Evolutionary conservation across 2,329 filamentous ascomycete genomes (phyloP).

Genomic region (Fusarium irregulare): DNA sequence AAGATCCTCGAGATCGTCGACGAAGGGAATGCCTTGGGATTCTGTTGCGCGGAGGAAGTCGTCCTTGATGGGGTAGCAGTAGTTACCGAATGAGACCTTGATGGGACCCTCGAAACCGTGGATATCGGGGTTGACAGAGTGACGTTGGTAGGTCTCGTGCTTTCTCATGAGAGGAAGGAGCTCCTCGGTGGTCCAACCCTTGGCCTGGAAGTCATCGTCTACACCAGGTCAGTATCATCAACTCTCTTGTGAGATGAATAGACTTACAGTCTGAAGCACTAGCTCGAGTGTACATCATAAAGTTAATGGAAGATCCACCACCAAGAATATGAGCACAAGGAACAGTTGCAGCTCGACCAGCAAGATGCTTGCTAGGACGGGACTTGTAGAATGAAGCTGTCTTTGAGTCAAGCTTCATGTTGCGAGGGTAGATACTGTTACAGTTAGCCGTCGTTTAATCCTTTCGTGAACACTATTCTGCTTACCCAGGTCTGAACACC

Average conservation of each 20-base stretch:
- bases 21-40: constrained; percentile 77
- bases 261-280: constrained; percentile 44
- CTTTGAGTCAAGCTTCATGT: constrained; percentile 84
- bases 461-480: too few species aligned
- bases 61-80: constrained; percentile 84
- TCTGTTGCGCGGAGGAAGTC: constrained; percentile 81
- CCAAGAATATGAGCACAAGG: constrained; percentile 79
- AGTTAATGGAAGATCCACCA: constrained; percentile 80
- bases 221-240: background rate
- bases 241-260: fast-evolving
- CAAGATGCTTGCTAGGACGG: constrained; percentile 77
- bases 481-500: constrained; percentile 74
- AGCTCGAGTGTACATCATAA: constrained; percentile 67
- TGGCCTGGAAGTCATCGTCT: constrained; percentile 78
- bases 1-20: constrained; percentile 81
- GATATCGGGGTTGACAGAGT: constrained; percentile 71
- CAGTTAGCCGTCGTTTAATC: fast-evolving
- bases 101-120: constrained; percentile 85
- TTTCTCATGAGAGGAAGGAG: constrained; percentile 82
- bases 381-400: constrained; percentile 86
- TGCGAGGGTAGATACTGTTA: constrained; percentile 72
- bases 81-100: constrained; percentile 84
- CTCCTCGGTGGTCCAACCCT: constrained; percentile 83
- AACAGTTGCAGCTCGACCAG: constrained; percentile 77
- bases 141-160: constrained; percentile 80